Evolutionary conservation across 2,329 filamentous ascomycete species (phyloP), one percentile per base, ranked within the genome.

Genomic region (Pestalotiopsis sp.): DNA sequence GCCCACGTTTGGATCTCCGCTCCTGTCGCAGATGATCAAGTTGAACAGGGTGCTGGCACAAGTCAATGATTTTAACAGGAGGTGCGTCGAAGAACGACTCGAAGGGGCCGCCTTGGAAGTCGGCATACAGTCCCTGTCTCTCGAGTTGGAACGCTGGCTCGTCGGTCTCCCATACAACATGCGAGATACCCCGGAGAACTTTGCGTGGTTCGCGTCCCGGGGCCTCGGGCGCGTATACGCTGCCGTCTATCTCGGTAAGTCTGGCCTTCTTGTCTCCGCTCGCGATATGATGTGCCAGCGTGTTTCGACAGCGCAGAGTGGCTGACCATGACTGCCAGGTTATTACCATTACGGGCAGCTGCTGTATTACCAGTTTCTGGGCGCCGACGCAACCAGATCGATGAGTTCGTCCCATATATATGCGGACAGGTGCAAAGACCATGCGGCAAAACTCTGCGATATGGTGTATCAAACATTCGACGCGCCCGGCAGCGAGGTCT

Each of bases 361-460:
- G n/a, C 78, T 86, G 4, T 84, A 81, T 73, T 86, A 85, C 68
- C 82, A 82, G 64, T 85, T 83, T 70, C 77, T 85, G 0, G 73
- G 77, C 1, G 59, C 64, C 14, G 59, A 66, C 25, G 27, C 38
- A 41, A 67, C 58, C 3, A 25, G 56, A 12, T 20, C 58, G 6
- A 45, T 71, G 39, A 71, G 71, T 11, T 70, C 71, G 5, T 70
- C 67, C 14, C 78, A 80, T 59, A 75, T 77, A 25, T 82, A 82
- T 67, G 80, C 81, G 1, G 71, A 77, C 5, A 79, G 78, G 65
- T 84, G 81, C 71, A 82, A 82, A 69, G 67, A 73, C 1, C 79
- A 84, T 66, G 81, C 83, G 0, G 75, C 78, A 0, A 75, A 72
- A 0, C 77, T 84, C 13, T 84, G 77, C 71, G 79, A 79, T 64